A percentile compares a stretch with the other conserved stretches of the same genome.
Evolutionary conservation across 768 basidiomycete species (phyloP).

Genomic region (Podaxis sp.): DNA sequence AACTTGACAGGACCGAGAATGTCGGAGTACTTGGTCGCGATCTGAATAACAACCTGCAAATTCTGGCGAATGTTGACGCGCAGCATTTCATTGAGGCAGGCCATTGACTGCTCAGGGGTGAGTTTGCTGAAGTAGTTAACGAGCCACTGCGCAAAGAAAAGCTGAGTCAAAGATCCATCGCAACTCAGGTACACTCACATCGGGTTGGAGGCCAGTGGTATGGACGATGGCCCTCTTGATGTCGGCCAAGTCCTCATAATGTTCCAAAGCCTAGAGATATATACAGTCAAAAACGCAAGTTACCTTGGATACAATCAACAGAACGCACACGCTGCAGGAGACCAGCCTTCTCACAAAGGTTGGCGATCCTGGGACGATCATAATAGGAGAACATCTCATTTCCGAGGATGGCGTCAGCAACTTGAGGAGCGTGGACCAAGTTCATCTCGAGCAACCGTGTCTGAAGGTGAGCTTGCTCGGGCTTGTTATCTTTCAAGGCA

Average conservation of each 20-base stretch:
- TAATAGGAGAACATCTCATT: constrained; percentile 99
- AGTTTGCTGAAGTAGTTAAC: constrained; percentile 96
- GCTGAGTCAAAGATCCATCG: constrained; percentile 1
- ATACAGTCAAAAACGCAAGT: constrained; percentile 14
- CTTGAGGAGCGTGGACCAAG: constrained; percentile 94
- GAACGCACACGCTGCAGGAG: constrained; percentile 81
- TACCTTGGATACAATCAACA: background rate
- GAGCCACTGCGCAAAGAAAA: constrained; percentile 66
- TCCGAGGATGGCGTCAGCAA: constrained; percentile 97
- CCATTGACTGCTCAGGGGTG: constrained; percentile 96
- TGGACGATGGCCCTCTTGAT: constrained; percentile 99
- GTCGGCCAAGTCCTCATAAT: constrained; percentile 97
- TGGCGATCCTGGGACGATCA: constrained; percentile 94
- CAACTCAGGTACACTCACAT: constrained; percentile 48
- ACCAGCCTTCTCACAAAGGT: constrained; percentile 98
- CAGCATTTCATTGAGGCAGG: constrained; percentile 96
- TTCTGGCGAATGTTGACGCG: constrained; percentile 97
- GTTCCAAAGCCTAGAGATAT: constrained; percentile 84
- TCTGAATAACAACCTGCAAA: constrained; percentile 92
- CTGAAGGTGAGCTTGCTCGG: constrained; percentile 94
- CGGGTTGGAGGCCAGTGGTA: constrained; percentile 77
- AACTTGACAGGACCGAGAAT: constrained; percentile 95
- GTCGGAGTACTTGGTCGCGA: constrained; percentile 98
- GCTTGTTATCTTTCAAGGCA: constrained; percentile 97
- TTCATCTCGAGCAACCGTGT: constrained; percentile 98